Percentiles rank a stretch among this genome's conserved stretches.
Evolutionary conservation across 2,329 filamentous ascomycete species (phyloP).

Genomic region (Diatrype stigma): DNA sequence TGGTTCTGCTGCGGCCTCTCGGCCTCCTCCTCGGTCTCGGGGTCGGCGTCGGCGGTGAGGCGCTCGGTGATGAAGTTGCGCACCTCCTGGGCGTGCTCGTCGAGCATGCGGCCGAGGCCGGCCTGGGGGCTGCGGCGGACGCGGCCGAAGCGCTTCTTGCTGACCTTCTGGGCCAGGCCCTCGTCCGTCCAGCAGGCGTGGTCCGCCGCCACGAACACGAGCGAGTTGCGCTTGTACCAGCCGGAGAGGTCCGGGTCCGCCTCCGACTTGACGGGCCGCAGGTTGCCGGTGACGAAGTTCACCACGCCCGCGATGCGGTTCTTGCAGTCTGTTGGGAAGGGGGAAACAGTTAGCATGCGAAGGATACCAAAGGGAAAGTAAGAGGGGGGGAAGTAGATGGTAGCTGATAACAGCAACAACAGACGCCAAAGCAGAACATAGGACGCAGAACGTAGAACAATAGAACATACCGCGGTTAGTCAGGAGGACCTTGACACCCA

Average conservation of each 20-base stretch:
- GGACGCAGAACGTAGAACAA: background rate
- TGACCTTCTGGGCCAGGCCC: slow-evolving; percentile 54
- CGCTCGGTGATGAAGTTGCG: slow-evolving; percentile 47
- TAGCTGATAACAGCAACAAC: background rate
- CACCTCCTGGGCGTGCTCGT: slow-evolving; percentile 47
- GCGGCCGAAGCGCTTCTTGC: slow-evolving; percentile 56
- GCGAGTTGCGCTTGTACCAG: slow-evolving; percentile 83
- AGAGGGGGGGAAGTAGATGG: background rate
- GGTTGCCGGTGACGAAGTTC: slow-evolving; percentile 73
- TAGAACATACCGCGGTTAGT: slow-evolving; percentile 62
- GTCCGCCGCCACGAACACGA: slow-evolving; percentile 69
- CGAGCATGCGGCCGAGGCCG: slow-evolving; percentile 54
- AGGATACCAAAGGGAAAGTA: background rate
- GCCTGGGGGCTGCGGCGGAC: slow-evolving; percentile 48
- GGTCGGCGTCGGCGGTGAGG: slow-evolving; percentile 13
- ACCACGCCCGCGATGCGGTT: slow-evolving; percentile 66
- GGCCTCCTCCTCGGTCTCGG: slow-evolving; percentile 4
- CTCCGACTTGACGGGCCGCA: slow-evolving; percentile 77
- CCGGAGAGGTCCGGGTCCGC: slow-evolving; percentile 65
- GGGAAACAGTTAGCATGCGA: too few relatives aligned
- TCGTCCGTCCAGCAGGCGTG: slow-evolving; percentile 73
- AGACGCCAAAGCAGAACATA: background rate
- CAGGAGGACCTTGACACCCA: slow-evolving; percentile 77
- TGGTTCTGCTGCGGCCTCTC: too few relatives aligned
- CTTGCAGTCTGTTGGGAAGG: slow-evolving; percentile 63